These are phyloP conservation scores for Verticillium isaacii DNA, from an alignment of 2,329 filamentous ascomycete genomes.

Conservation along the genomic window DNA sequence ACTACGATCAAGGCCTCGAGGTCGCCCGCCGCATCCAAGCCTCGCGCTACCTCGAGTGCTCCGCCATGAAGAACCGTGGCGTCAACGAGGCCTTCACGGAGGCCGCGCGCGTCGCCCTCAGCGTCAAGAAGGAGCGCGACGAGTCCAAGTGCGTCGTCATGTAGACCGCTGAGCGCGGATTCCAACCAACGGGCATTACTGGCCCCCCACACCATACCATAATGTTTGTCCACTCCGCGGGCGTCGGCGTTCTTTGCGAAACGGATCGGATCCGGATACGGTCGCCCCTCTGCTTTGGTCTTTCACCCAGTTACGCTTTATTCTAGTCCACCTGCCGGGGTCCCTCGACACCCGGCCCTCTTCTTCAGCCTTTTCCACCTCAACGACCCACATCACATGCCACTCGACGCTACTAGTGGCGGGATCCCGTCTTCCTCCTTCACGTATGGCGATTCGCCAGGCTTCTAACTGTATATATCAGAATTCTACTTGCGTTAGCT, in stretches of 20 bases:
- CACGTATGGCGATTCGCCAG: neutral
- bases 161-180: constrained; percentile 29
- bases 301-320: neutral
- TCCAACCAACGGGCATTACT: neutral
- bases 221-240: neutral
- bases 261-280: neutral
- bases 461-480: neutral
- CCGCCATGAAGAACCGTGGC: constrained; percentile 94
- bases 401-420: neutral
- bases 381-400: neutral
- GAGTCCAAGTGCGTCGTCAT: constrained; percentile 58
- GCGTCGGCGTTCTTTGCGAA: neutral
- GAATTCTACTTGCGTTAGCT: neutral
- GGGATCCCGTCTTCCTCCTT: neutral
- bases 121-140: constrained; percentile 61
- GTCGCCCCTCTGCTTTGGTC: neutral
- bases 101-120: constrained; percentile 87
- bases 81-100: constrained; percentile 99
- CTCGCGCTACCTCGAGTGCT: constrained; percentile 94
- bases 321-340: neutral
- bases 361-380: neutral
- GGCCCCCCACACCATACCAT: neutral
- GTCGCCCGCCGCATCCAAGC: constrained; percentile 90
- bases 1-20: constrained; percentile 86
- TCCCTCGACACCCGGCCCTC: neutral